These are phyloP conservation scores for Pleurotus tuoliensis DNA, from an alignment of 768 basidiomycete species.

Conservation along the genomic window DNA sequence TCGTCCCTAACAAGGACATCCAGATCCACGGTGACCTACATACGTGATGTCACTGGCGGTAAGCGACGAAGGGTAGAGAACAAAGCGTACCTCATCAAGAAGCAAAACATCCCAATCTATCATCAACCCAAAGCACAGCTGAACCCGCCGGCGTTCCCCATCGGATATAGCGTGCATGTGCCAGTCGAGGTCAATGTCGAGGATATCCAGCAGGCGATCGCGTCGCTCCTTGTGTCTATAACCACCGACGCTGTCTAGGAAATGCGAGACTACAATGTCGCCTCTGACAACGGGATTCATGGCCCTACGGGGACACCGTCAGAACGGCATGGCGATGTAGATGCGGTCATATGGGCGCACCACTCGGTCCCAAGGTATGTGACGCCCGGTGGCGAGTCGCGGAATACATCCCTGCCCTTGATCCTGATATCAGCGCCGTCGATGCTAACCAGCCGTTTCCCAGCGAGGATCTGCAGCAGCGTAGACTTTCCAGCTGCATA, in stretches of 20 bases:
- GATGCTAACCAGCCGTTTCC: conserved; percentile 72
- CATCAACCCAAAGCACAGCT: conserved; percentile 97
- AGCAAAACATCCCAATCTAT: conserved; percentile 88
- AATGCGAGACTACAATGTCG: conserved; percentile 89
- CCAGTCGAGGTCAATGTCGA: conserved; percentile 96
- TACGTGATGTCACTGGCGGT: not conserved
- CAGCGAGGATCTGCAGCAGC: conserved; percentile 88
- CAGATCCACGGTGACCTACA: conserved; percentile 91
- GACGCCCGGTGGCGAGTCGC: conserved; percentile 76
- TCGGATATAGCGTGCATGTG: conserved; percentile 95
- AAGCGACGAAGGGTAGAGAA: conserved; percentile 2
- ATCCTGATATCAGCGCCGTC: conserved; percentile 58
- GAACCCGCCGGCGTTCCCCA: conserved; percentile 88
- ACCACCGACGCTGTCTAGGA: conserved; percentile 96
- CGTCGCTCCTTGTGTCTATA: conserved; percentile 89
- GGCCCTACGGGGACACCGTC: conserved; percentile 51
- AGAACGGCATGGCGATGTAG: not conserved
- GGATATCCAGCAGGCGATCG: conserved; percentile 81
- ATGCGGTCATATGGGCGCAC: conserved; percentile 27
- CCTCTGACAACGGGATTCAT: conserved; percentile 95
- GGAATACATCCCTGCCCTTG: conserved; percentile 84
- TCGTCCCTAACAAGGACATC: conserved; percentile 94
- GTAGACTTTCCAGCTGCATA: conserved; percentile 89
- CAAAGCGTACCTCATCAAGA: conserved; percentile 75
- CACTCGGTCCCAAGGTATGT: conserved; percentile 95